Conservation (phyloP, 2,329 filamentous ascomycete species). For the Aspergillus novofumigatus region DNA sequence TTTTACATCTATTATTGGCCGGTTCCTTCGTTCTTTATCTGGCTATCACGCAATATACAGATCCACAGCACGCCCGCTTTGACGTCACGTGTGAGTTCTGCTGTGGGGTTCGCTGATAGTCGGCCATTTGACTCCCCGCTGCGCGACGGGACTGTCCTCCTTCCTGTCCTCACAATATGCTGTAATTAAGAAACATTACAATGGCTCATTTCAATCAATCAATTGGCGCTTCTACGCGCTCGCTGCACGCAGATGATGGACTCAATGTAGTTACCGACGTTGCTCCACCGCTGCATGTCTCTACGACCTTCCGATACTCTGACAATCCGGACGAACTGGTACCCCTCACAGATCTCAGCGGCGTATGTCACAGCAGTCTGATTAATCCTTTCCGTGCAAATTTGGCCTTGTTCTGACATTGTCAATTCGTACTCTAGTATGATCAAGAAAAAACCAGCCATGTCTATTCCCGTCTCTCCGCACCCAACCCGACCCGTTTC, state of each 20-base stretch:
- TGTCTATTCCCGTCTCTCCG: conserved; percentile 77
- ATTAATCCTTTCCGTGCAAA: background rate
- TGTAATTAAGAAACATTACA: conserved; percentile 2
- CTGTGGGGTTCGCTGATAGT: background rate
- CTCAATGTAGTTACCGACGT: conserved; percentile 73
- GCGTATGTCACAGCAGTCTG: conserved; percentile 45
- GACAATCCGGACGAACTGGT: conserved; percentile 63
- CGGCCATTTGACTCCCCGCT: background rate
- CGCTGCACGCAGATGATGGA: conserved; percentile 78
- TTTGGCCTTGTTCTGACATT: background rate
- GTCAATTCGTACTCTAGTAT: conserved; percentile 11
- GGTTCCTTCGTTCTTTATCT: background rate
- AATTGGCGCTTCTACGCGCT: conserved; percentile 57
- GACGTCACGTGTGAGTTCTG: background rate
- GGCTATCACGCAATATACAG: background rate
- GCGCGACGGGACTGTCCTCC: background rate
- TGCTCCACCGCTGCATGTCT: conserved; percentile 83
- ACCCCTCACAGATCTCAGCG: conserved; percentile 44
- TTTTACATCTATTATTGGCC: background rate
- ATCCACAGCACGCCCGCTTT: background rate
- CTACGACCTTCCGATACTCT: conserved; percentile 84
- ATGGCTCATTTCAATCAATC: conserved; percentile 23
- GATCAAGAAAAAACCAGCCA: conserved; percentile 45
- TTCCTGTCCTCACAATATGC: background rate
- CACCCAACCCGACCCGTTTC: conserved; percentile 77